Base-by-base conservation (phyloP, 148 eudicot genomes). In the Nyssa sinensis region DNA sequence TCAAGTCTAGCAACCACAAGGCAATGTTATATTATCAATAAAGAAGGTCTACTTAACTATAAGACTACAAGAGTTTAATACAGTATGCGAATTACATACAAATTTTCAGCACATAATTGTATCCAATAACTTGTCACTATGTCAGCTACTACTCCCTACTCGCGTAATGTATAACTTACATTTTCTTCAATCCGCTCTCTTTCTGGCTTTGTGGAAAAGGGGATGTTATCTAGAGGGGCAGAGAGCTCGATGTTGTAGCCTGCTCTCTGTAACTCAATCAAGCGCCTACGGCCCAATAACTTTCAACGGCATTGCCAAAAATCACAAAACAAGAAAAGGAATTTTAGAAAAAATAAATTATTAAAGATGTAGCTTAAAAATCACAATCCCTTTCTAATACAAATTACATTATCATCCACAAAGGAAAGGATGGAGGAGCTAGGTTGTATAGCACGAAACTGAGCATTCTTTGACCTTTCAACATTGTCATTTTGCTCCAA, bases 201-300 rank as follows among this genome's bases (percentile, higher is more conserved):
- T 76, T 88, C 92, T 41, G 86, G 70, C 83, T 84, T 84, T 7
- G 90, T 79, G 25, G 97, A 90, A 62, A 67, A 78, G 70, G 98
- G 96, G 60, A 87, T 81, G 76, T 94, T 92, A 84, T 94, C 98
- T 79, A 94, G 84, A 57, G 98, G 97, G n/a, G 83, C 87, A 67
- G 93, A 71, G 69, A 92, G 88, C 59, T 92, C 93, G 39, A 68
- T 82, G 78, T 89, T 87, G 83, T 94, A 94, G 57, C 98, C 98
- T 37, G 92, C 96, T 84, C 95, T 87, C 72, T 82, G 81, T 62
- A 90, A 82, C 64, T 92, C 97, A 69, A 86, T 88, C 47, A 84
- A 86, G 32, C 98, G 97, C 75, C 98, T 88, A 41, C 96, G 96
- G 13, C 98, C 98, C 85, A 94, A 77, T 30, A 90, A 80, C 98